Evolutionary conservation across 2,329 filamentous ascomycete species (phyloP).

Genomic region (Raffaelea albimanens): DNA sequence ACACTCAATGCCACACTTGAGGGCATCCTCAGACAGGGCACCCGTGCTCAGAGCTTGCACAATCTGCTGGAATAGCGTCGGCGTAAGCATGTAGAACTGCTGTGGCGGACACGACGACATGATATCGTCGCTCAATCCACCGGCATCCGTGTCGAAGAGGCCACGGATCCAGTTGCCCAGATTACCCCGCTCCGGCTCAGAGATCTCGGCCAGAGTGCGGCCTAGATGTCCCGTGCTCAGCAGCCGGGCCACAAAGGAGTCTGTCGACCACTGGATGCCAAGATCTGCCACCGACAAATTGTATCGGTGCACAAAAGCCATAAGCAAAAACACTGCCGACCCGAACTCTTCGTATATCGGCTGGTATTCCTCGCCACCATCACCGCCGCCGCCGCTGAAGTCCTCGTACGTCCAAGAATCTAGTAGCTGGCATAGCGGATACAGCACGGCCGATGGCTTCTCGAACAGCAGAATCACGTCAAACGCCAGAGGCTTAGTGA

Average conservation of each 20-base stretch:
- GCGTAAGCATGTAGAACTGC: conserved; percentile 71
- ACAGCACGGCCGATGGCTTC: conserved; percentile 58
- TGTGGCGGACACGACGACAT: conserved; percentile 76
- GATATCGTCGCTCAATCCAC: conserved; percentile 67
- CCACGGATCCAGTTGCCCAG: conserved; percentile 68
- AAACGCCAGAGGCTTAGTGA: conserved; percentile 59
- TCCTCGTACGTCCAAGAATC: conserved; percentile 57
- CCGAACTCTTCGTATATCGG: conserved; percentile 82
- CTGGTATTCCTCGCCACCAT: conserved; percentile 55
- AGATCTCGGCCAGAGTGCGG: conserved; percentile 49
- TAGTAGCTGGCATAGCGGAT: conserved; percentile 64
- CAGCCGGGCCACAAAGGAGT: conserved; percentile 62
- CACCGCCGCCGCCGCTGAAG: neutral
- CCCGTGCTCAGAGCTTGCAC: conserved; percentile 59
- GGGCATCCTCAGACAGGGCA: conserved; percentile 55
- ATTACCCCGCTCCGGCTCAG: conserved; percentile 54
- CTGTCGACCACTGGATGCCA: conserved; percentile 41
- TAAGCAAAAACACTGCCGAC: conserved; percentile 60
- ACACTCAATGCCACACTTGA: conserved; percentile 67
- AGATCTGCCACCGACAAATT: conserved; percentile 55
- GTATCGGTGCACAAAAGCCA: conserved; percentile 70
- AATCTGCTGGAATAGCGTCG: conserved; percentile 68
- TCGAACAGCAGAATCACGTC: conserved; percentile 72
- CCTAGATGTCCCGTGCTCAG: conserved; percentile 50
- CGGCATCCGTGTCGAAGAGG: conserved; percentile 64